phyloP scores from a whole-genome alignment of 768 basidiomycete species.

The Phanerodontia chrysosporium region DNA sequence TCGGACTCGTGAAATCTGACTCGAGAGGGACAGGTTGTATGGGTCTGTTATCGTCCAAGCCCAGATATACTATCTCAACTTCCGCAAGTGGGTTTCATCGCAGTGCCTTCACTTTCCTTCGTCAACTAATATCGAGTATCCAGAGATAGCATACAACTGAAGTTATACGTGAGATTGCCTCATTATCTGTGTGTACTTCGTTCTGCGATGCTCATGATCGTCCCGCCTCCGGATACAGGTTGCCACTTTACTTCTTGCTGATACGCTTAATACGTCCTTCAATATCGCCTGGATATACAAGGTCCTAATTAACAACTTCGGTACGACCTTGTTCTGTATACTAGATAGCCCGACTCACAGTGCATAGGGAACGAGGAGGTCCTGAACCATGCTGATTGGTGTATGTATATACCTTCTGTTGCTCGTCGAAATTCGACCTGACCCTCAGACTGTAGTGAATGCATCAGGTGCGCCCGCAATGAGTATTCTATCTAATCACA shows the following conservation, averaged over 20 bases:
- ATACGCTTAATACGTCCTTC: conserved; percentile 14
- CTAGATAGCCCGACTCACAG: too few species aligned
- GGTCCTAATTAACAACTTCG: conserved; percentile 8
- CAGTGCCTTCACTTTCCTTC: too few species aligned
- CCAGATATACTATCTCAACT: conserved; percentile 2
- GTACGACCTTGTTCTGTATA: conserved; percentile 4
- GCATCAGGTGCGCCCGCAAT: background rate
- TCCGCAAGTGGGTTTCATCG: background rate
- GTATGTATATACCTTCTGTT: background rate
- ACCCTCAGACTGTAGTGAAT: background rate
- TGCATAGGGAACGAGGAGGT: conserved; percentile 3
- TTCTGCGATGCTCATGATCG: too few species aligned
- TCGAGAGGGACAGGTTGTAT: conserved; percentile 7
- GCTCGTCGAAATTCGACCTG: background rate
- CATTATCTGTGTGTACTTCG: too few species aligned
- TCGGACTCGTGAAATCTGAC: too few species aligned
- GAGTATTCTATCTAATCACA: too few species aligned
- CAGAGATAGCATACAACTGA: conserved; percentile 14
- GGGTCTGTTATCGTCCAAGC: conserved; percentile 4
- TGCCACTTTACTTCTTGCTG: conserved; percentile 8
- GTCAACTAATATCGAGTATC: background rate
- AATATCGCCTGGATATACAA: conserved; percentile 14
- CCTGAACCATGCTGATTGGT: background rate
- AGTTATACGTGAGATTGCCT: conserved; percentile 12
- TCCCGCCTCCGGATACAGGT: conserved; percentile 13